Conservation (phyloP, 192 early-diverging fungal genomes). For the Coemansia sp. region DNA sequence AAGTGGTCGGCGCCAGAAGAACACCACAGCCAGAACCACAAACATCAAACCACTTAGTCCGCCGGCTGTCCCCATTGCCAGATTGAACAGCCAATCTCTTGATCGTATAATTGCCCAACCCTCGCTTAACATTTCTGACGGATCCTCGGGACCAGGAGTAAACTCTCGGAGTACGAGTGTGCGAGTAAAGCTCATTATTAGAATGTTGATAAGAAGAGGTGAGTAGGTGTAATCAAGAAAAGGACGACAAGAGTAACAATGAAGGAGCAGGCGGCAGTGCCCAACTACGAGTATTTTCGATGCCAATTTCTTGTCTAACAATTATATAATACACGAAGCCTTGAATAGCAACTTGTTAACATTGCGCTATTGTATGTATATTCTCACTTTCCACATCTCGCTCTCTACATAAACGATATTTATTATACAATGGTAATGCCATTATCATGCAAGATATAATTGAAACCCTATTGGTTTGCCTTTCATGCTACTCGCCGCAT, state of each 20-base stretch:
- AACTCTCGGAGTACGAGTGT: not conserved
- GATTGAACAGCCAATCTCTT: not conserved
- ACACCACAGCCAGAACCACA: constrained; percentile 20
- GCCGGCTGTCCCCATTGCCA: constrained; percentile 8
- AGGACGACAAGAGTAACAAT: not conserved
- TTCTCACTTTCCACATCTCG: not conserved
- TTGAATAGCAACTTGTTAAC: not conserved
- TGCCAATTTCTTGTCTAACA: not conserved
- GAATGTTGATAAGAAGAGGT: not conserved
- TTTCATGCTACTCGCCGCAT: not conserved
- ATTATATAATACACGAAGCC: not conserved
- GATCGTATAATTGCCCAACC: not conserved
- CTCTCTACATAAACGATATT: not conserved
- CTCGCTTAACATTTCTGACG: not conserved
- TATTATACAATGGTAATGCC: not conserved
- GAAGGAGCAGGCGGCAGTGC: not conserved
- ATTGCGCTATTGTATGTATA: not conserved
- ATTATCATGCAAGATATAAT: not conserved
- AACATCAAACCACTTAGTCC: constrained; percentile 21
- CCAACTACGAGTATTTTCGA: not conserved
- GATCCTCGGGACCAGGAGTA: constrained; percentile 18
- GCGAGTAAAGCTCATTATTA: not conserved
- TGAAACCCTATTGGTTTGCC: not conserved
- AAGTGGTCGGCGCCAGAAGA: constrained; percentile 34
- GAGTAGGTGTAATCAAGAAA: not conserved